A percentile compares a stretch with the other conserved stretches of the same genome.
These are phyloP conservation scores for Craspedostauros australis DNA, from an alignment of 108 stramenopile genomes.

Conservation along the genomic window DNA sequence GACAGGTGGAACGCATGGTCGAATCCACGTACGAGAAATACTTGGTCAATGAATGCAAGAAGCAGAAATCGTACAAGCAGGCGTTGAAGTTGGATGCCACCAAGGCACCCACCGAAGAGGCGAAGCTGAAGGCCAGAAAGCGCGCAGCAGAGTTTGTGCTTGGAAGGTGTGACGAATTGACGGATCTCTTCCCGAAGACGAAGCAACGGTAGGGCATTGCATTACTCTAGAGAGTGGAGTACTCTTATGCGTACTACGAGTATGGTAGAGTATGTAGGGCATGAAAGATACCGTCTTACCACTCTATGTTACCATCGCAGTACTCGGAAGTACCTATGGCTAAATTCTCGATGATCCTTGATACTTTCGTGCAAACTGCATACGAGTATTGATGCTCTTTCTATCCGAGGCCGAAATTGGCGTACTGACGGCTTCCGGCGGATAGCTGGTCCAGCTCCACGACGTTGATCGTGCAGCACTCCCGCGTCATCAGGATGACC, in stretches of 20 bases:
- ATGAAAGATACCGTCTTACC: too few relatives aligned
- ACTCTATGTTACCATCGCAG: too few relatives aligned
- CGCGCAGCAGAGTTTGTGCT: constrained; percentile 60
- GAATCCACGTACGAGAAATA: constrained; percentile 72
- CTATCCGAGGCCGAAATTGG: neutral
- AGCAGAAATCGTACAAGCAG: constrained; percentile 60
- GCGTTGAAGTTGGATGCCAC: constrained; percentile 34
- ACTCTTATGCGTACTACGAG: too few relatives aligned
- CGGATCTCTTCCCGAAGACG: constrained; percentile 64
- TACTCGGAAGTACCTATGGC: too few relatives aligned
- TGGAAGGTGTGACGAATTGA: constrained; percentile 64
- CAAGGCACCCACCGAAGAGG: constrained; percentile 36
- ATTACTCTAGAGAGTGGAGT: too few relatives aligned
- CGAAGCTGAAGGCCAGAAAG: constrained; percentile 29
- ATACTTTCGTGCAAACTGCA: too few relatives aligned
- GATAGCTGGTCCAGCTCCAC: constrained; percentile 33
- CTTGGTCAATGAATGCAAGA: constrained; percentile 73
- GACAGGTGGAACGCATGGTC: constrained; percentile 87
- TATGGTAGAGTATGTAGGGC: too few relatives aligned
- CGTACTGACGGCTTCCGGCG: neutral
- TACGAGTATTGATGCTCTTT: neutral
- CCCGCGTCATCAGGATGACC: constrained; percentile 33
- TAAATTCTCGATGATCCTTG: too few relatives aligned
- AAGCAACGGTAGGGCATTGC: constrained; percentile 10
- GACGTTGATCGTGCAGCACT: constrained; percentile 46